Percentiles rank a stretch among this genome's conserved stretches.
Conservation (phyloP, 352 stramenopile species). For the Phytophthora rubi region DNA sequence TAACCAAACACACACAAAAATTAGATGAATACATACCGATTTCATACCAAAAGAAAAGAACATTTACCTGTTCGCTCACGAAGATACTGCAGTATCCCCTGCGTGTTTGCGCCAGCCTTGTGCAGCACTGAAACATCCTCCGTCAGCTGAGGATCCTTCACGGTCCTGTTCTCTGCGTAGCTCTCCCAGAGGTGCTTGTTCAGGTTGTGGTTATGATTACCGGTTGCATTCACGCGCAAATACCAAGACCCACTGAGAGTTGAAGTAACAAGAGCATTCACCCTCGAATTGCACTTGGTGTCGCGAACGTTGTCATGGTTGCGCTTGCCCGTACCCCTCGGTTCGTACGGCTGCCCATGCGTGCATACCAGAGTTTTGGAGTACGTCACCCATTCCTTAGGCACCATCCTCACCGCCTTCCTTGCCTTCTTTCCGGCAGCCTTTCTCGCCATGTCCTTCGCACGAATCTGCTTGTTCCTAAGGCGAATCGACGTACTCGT, state of each 20-base stretch:
- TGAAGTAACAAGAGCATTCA: not conserved
- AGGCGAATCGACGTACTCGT: not conserved
- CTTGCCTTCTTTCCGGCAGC: not conserved
- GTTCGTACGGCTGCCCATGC: not conserved
- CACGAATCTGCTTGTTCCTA: not conserved
- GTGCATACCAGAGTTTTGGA: conserved; percentile 9
- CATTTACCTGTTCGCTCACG: conserved; percentile 3
- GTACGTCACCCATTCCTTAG: not conserved
- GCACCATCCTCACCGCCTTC: not conserved
- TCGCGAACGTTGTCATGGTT: conserved; percentile 4
- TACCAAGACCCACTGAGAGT: not conserved
- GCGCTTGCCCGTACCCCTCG: not conserved
- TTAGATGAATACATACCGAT: not conserved
- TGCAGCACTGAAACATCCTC: not conserved
- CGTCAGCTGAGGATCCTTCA: not conserved
- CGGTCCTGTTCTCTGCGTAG: not conserved
- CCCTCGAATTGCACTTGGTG: not conserved
- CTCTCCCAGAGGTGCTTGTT: conserved; percentile 7
- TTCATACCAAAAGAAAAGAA: not conserved
- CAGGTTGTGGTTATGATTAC: conserved; percentile 7
- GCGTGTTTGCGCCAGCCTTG: conserved; percentile 4
- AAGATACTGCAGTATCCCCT: not conserved
- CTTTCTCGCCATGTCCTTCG: not conserved
- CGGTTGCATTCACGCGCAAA: not conserved
- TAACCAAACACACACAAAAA: not conserved